phyloP scores from a whole-genome alignment of 208 protist species.

The Kentomonas sorsogonicus region DNA sequence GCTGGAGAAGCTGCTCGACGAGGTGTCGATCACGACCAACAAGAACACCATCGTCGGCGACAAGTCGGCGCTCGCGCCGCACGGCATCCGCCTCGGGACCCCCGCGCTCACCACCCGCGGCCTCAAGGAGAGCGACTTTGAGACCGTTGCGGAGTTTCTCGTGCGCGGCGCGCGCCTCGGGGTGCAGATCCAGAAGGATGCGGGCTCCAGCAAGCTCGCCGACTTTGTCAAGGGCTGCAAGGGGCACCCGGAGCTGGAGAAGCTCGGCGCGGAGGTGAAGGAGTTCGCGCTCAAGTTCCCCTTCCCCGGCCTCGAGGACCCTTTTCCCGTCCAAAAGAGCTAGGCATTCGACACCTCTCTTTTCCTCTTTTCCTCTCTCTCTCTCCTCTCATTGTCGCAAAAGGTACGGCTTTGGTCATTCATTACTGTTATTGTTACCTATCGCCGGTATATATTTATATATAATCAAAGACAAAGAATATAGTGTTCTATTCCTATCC shows the following conservation, averaged over 20 bases:
- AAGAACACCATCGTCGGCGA: conserved; percentile 98
- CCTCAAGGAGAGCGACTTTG: conserved; percentile 90
- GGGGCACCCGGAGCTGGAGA: conserved; percentile 34
- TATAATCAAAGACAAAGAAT: too few species aligned
- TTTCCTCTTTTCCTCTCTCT: conserved; percentile 1
- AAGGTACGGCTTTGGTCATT: too few species aligned
- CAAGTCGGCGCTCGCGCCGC: conserved; percentile 88
- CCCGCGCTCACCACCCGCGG: conserved; percentile 95
- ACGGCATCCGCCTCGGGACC: conserved; percentile 94
- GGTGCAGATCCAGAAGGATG: conserved; percentile 52
- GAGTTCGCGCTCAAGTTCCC: conserved; percentile 68
- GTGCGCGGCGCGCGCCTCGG: conserved; percentile 78
- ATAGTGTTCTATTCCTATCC: too few species aligned
- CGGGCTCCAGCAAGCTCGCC: conserved; percentile 61
- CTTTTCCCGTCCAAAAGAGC: conserved; percentile 23
- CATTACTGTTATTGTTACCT: too few species aligned
- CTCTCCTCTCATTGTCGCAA: neutral
- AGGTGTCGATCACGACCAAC: conserved; percentile 92
- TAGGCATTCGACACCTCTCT: neutral
- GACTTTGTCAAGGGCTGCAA: conserved; percentile 65
- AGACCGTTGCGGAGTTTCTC: conserved; percentile 86
- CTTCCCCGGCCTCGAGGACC: conserved; percentile 74
- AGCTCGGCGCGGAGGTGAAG: conserved; percentile 76
- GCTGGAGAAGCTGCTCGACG: conserved; percentile 94
- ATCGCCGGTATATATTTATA: too few species aligned